These are phyloP conservation scores for Verticillium tricorpus DNA, from an alignment of 2,329 filamentous ascomycete genomes.

Conservation along the genomic window DNA sequence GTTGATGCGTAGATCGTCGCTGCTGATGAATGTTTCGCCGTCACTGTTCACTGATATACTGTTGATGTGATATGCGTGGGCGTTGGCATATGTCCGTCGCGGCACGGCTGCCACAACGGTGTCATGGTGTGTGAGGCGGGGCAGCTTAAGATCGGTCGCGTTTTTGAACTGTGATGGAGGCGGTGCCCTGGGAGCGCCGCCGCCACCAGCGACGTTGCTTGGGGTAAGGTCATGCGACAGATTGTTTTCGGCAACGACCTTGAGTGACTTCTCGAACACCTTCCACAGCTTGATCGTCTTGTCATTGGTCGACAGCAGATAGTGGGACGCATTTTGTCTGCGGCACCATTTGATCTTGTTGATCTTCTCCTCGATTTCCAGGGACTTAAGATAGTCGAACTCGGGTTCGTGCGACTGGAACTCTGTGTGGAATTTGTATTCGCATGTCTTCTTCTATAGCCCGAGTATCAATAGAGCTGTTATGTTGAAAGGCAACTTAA, in stretches of 20 bases:
- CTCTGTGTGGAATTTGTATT: slow-evolving; percentile 99
- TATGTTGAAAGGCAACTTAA: neutral
- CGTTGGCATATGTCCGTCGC: slow-evolving; percentile 93
- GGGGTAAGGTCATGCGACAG: slow-evolving; percentile 91
- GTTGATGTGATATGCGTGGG: slow-evolving; percentile 99
- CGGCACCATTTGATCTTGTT: slow-evolving; percentile 99
- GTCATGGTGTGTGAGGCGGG: slow-evolving; percentile 94
- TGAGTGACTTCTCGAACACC: slow-evolving; percentile 98
- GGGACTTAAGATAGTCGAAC: slow-evolving; percentile 98
- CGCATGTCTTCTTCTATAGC: slow-evolving; percentile 95
- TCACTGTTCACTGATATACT: slow-evolving; percentile 99
- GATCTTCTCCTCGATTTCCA: slow-evolving; percentile 99
- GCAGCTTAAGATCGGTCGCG: slow-evolving; percentile 82
- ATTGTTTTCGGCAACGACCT: slow-evolving; percentile 98
- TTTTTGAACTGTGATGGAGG: slow-evolving; percentile 73
- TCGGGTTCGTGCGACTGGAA: slow-evolving; percentile 99
- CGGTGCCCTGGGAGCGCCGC: slow-evolving; percentile 69
- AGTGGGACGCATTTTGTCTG: slow-evolving; percentile 97
- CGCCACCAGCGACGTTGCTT: slow-evolving; percentile 65
- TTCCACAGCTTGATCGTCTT: slow-evolving; percentile 99
- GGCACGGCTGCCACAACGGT: slow-evolving; percentile 96
- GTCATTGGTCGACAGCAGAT: slow-evolving; percentile 96
- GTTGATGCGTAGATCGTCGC: slow-evolving; percentile 95
- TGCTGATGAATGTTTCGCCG: slow-evolving; percentile 98
- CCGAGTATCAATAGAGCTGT: neutral